These are phyloP conservation scores for Nitzschia sp. DNA, from an alignment of 108 stramenopile genomes.

Conservation along the genomic window DNA sequence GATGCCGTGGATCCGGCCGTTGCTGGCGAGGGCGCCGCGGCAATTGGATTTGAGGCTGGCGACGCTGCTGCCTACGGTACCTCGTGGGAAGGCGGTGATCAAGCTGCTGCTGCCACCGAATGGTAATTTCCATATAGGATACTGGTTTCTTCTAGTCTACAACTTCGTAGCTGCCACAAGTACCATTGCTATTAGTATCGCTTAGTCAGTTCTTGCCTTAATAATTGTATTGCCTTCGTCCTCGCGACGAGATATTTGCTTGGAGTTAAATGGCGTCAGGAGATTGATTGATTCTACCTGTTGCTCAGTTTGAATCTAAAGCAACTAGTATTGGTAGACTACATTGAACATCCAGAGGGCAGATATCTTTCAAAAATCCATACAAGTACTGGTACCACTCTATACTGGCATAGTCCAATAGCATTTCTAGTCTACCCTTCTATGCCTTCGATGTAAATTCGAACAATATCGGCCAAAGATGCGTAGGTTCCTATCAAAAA, in stretches of 20 bases:
- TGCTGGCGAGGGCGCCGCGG: slow-evolving; percentile 34
- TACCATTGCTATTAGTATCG: background rate
- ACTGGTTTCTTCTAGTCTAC: no score
- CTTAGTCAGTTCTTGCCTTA: background rate
- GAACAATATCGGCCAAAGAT: slow-evolving; percentile 40
- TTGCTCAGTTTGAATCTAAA: no score
- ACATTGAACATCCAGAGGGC: no score
- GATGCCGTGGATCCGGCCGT: slow-evolving; percentile 13
- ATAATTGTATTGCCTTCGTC: no score
- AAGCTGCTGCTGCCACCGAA: slow-evolving; percentile 40
- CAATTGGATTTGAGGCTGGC: slow-evolving; percentile 43
- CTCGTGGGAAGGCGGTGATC: slow-evolving; percentile 50
- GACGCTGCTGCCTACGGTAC: slow-evolving; percentile 34
- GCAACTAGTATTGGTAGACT: no score
- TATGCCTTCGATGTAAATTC: slow-evolving; percentile 17
- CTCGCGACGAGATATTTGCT: no score
- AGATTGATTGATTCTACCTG: no score
- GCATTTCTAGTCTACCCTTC: no score
- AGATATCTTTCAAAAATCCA: no score
- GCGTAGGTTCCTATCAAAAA: slow-evolving; percentile 40
- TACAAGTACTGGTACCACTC: no score
- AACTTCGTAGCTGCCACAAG: background rate
- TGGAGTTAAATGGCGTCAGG: no score
- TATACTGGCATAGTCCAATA: no score
- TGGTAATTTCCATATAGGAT: slow-evolving; percentile 53